Percentiles rank a stretch among this genome's conserved stretches.
phyloP scores from a whole-genome alignment of 768 basidiomycete genomes.

The Russula brevipes region DNA sequence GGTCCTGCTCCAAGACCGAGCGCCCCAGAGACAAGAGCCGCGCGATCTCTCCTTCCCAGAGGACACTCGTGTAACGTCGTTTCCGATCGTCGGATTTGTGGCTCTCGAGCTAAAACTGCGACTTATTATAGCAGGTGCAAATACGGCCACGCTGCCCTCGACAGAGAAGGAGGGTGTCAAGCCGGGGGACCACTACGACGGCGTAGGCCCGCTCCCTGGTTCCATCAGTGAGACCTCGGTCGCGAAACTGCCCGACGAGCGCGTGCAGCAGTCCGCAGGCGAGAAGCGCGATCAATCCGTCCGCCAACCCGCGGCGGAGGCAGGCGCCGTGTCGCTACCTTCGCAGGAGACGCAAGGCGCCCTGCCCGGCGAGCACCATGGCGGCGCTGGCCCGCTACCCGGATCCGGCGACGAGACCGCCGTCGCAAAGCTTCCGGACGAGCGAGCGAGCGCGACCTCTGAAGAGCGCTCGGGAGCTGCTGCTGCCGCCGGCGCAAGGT shows the following conservation, averaged over 20 bases:
- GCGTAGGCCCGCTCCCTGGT: constrained; percentile 50
- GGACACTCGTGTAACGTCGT: constrained; percentile 2
- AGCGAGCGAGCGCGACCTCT: constrained; percentile 20
- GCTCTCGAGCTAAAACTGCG: neutral
- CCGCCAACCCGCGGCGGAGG: neutral
- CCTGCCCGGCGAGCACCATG: constrained; percentile 31
- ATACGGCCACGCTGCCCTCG: constrained; percentile 35
- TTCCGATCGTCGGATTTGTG: neutral
- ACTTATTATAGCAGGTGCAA: neutral
- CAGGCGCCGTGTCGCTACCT: constrained; percentile 30
- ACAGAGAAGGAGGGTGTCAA: constrained; percentile 32
- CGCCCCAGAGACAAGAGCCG: neutral
- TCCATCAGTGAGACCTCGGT: constrained; percentile 41
- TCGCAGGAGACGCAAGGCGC: constrained; percentile 33
- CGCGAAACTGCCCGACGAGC: constrained; percentile 47
- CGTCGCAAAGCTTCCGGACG: constrained; percentile 46
- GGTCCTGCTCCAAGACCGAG: neutral
- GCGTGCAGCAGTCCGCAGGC: constrained; percentile 16
- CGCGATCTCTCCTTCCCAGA: neutral
- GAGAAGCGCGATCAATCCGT: neutral
- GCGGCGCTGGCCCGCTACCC: constrained; percentile 46
- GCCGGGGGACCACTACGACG: constrained; percentile 34
- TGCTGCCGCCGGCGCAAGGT: neutral
- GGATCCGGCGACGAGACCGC: constrained; percentile 40
- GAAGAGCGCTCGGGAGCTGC: neutral